Conservation (phyloP, 352 stramenopile species). For the Phytophthora fragariaefolia region DNA sequence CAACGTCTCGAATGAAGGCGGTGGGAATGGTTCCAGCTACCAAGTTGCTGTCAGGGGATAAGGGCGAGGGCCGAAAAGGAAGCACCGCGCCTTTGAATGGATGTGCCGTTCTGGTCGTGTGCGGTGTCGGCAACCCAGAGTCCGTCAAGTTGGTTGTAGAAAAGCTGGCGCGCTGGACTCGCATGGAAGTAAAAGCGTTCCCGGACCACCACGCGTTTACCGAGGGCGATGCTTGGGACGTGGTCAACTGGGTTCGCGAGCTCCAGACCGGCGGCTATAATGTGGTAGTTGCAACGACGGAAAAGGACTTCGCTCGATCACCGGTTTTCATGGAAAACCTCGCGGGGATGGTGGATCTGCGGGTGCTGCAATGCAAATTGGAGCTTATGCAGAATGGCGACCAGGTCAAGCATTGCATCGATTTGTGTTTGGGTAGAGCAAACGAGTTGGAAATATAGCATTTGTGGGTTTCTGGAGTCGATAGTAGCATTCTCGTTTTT, state of each 20-base stretch:
- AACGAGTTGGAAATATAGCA: neutral
- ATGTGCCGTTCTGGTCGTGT: conserved; percentile 50
- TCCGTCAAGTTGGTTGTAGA: conserved; percentile 60
- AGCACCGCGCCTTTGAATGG: conserved; percentile 19
- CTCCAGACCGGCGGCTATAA: conserved; percentile 18
- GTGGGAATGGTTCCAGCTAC: conserved; percentile 30
- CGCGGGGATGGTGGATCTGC: conserved; percentile 25
- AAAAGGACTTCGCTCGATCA: conserved; percentile 67
- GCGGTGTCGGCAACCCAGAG: conserved; percentile 71
- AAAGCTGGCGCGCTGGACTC: conserved; percentile 33
- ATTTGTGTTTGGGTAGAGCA: neutral
- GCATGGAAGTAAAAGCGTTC: conserved; percentile 54
- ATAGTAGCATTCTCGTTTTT: too few relatives aligned
- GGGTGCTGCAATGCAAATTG: conserved; percentile 48
- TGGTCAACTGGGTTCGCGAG: conserved; percentile 24
- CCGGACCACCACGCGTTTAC: conserved; percentile 71
- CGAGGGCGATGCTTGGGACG: conserved; percentile 38
- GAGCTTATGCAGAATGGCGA: conserved; percentile 42
- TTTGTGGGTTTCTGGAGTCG: too few relatives aligned
- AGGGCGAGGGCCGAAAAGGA: neutral
- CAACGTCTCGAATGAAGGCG: conserved; percentile 59
- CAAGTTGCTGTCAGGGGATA: neutral
- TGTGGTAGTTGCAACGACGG: conserved; percentile 65
- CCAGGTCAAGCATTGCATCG: conserved; percentile 21
- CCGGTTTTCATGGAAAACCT: conserved; percentile 19